phyloP scores from a whole-genome alignment of 1,139 yeast species.

The Zygosaccharomyces sapae region DNA sequence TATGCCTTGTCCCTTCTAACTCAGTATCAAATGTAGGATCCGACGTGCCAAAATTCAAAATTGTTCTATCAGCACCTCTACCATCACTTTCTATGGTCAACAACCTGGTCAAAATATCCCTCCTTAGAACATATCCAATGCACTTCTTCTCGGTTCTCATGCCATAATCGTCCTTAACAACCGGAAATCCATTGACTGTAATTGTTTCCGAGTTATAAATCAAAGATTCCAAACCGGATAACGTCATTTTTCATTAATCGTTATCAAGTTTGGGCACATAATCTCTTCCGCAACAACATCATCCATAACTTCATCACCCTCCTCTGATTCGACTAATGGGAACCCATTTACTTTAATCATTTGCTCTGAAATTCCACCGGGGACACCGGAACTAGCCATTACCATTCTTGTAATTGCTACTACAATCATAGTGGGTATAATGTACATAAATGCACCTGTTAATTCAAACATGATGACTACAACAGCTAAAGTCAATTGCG shows the following conservation, averaged over 20 bases:
- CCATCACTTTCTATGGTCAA: slow-evolving; percentile 16
- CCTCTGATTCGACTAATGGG: slow-evolving; percentile 76
- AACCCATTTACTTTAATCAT: slow-evolving; percentile 86
- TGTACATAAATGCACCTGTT: slow-evolving; percentile 87
- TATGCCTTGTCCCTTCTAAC: slow-evolving; percentile 14
- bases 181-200: slow-evolving; percentile 53
- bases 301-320: slow-evolving; percentile 49
- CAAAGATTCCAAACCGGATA: slow-evolving; percentile 38
- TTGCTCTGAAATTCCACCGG: slow-evolving; percentile 89
- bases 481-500: slow-evolving; percentile 86
- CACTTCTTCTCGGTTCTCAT: slow-evolving; percentile 25
- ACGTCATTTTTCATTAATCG: slow-evolving; percentile 41
- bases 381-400: slow-evolving; percentile 65
- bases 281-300: slow-evolving; percentile 55
- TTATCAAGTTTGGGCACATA: slow-evolving; percentile 56
- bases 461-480: slow-evolving; percentile 94
- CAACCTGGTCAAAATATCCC: slow-evolving; percentile 22
- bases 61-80: slow-evolving; percentile 15
- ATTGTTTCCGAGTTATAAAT: slow-evolving; percentile 35
- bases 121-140: slow-evolving; percentile 31
- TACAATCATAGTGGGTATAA: slow-evolving; percentile 92
- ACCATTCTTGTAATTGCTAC: slow-evolving; percentile 85
- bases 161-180: slow-evolving; percentile 37
- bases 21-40: slow-evolving; percentile 17
- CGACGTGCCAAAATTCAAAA: slow-evolving; percentile 22